These are phyloP conservation scores for Prunella vulgaris DNA, from an alignment of 257 asterid genomes.

Conservation along the genomic window DNA sequence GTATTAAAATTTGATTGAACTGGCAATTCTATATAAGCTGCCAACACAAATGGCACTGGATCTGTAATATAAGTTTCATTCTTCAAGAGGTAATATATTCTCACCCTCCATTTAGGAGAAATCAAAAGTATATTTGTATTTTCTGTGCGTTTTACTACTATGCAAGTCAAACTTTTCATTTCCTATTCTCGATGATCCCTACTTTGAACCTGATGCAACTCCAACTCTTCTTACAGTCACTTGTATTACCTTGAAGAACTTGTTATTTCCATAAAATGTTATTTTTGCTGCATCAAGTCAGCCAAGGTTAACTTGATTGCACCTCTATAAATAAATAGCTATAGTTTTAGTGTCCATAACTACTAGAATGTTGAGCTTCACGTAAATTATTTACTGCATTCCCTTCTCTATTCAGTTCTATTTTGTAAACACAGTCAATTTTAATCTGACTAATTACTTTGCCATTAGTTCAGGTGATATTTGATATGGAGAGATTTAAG, in stretches of 20 bases:
- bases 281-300: not conserved
- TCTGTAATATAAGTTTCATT: conserved; percentile 3
- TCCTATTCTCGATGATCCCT: not conserved
- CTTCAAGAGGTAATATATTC: conserved; percentile 14
- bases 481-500: conserved; percentile 95
- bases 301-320: conserved; percentile 2
- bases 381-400: not conserved
- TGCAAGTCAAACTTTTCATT: conserved; percentile 4
- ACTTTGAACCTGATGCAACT: conserved; percentile 13
- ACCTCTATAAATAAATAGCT: not conserved
- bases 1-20: conserved; percentile 33
- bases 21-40: conserved; percentile 11
- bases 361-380: conserved; percentile 8
- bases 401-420: not conserved
- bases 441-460: conserved; percentile 15
- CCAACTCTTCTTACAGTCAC: not conserved
- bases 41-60: conserved; percentile 6
- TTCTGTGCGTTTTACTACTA: conserved; percentile 3
- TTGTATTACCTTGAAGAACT: conserved; percentile 3
- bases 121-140: not conserved
- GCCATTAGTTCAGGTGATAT: conserved; percentile 64
- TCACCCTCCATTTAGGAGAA: conserved; percentile 8
- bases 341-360: conserved; percentile 6
- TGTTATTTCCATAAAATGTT: not conserved
- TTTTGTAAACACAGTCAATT: conserved; percentile 6